Evolutionary conservation across 192 early-diverging fungal genomes (phyloP).

Genomic region (Diversispora eburnea): DNA sequence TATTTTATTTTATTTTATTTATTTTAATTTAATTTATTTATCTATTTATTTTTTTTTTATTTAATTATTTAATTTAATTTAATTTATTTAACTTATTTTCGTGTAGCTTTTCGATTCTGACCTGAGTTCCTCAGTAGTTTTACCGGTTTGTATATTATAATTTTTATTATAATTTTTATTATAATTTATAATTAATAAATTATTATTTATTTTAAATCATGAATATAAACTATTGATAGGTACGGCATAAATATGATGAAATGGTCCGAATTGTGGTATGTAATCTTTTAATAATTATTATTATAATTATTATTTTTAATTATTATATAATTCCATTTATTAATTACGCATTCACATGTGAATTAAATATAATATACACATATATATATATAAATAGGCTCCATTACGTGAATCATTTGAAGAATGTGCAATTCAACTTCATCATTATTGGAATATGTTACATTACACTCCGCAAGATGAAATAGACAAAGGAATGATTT

Average conservation of each 20-base stretch:
- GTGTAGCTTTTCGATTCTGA: slow-evolving; percentile 14
- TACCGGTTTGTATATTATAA: slow-evolving; percentile 23
- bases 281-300: too few species aligned
- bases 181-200: too few species aligned
- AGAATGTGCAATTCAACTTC: slow-evolving; percentile 16
- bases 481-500: slow-evolving; percentile 8
- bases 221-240: too few species aligned
- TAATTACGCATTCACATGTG: too few species aligned
- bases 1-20: too few species aligned
- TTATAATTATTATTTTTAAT: too few species aligned
- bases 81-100: too few species aligned
- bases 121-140: slow-evolving; percentile 18
- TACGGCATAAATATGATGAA: too few species aligned
- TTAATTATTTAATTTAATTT: too few species aligned
- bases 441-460: slow-evolving; percentile 22
- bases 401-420: slow-evolving; percentile 15
- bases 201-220: too few species aligned
- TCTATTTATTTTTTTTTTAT: neutral
- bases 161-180: neutral
- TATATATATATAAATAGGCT: neutral
- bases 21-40: neutral
- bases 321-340: too few species aligned
- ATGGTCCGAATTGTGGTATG: too few species aligned
- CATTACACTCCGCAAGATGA: slow-evolving; percentile 14
- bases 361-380: neutral